Base-by-base conservation (phyloP, 2,329 filamentous ascomycete species). In the Diplodia corticola region DNA sequence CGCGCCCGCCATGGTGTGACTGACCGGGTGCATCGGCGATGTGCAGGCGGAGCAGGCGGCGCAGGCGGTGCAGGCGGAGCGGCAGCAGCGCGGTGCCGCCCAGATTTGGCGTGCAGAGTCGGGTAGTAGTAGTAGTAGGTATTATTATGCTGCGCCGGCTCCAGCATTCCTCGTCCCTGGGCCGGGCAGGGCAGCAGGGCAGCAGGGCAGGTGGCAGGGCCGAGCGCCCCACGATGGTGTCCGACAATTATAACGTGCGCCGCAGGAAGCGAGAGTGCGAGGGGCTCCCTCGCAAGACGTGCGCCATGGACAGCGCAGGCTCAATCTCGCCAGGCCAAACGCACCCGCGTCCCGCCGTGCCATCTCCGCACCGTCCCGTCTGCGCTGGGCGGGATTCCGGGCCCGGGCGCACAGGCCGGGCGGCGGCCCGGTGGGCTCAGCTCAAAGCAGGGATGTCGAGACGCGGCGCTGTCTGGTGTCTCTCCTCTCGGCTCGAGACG, bases 341-440 rank as follows among this genome's bases (percentile, higher is more conserved):
- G 35, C 55, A 60, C 37, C 55, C 55, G 55, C 55, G 54, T 46
- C 37, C 55, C 55, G 55, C 55, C 15, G 37, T 46, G 37, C 55
- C 37, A 26, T 60, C 55, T 60, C 55, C 55, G 55, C 55, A 60
- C 55, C 55, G 55, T 60, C 55, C 55, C 55, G 55, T 60, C 55
- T 44, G 40, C 40, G 40, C 37, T 60, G 55, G 55, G 55, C 55
- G 55, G 55, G 40, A 46, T 48, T 48, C 37, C 55, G 55, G 51
- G 28, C 35, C 53, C 53, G 53, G 12, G 28, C 26, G 57, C 57
- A 61, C 55, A 48, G 55, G 17, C 37, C 55, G 55, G 24, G 5
- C 9, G 17, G 37, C 55, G 55, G 55, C 55, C 55, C 30, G 37
- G 33, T 35, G 51, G 51, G 55, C 55, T 48, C 55, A 48, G 55